Evolutionary conservation across 2,329 filamentous ascomycete species (phyloP), one percentile per base, ranked within the genome.

Genomic region (Trichophyton equinum): DNA sequence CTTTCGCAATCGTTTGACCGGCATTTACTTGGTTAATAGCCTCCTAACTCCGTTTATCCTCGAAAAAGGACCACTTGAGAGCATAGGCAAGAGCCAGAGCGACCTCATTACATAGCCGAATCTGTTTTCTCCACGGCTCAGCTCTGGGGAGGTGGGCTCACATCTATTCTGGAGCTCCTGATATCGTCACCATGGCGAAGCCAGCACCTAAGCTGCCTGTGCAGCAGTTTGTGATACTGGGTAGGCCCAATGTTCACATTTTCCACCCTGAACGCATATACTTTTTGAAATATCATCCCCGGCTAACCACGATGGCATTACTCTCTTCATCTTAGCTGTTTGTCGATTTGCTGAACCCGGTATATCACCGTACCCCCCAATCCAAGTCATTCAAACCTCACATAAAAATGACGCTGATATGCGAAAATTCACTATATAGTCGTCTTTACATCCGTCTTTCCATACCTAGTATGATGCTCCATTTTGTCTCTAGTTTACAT

Each of bases 161-260:
- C 13, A 36, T 15, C 49, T 33, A 27, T 55, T 15, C 15, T 13
- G 15, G 27, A 13, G 15, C 25, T n/a, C 7, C 13, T 18, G 2
- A 27, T 27, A 27, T 36, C n/a, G 22, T 25, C 22, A 18, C 13
- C 4, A 58, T 59, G 49, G 58, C 47, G 42, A 60, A 58, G 25
- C 33, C 56, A 47, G 59, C 49, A 62, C 81, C 84, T 27, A 88
- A 85, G 77, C 79, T 94, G 78, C 89, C 89, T 0, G 78, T 83
- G 47, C 82, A 85, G 79, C 89, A 95, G 76, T 78, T 95, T 69
- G 77, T 84, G 49, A 91, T 95, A 70, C 76, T 95, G 65, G 85
- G 88, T 91, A 80, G 78, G 33, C 11, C 8, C 8, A 70, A 67
- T 8, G 56, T 42, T 13, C 11, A 27, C 6, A 6, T 5, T 27